phyloP scores from a whole-genome alignment of 306 rosid species.

The Citrullus amarus region DNA sequence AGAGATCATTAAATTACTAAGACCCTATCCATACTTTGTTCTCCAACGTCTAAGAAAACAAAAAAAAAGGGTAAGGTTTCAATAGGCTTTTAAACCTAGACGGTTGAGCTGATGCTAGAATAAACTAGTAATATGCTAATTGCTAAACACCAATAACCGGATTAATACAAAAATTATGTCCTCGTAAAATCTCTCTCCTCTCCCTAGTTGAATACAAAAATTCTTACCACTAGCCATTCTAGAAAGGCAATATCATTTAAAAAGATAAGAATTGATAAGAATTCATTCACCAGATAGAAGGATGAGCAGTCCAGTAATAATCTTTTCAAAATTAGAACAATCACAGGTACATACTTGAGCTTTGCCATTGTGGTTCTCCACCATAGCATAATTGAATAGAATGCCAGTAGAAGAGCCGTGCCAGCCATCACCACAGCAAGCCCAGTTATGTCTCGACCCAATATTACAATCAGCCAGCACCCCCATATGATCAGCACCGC shows the following conservation, averaged over 20 bases:
- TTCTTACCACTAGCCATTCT: background rate
- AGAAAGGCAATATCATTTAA: background rate
- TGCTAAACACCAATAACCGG: background rate
- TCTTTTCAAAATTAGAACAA: slow-evolving; percentile 4
- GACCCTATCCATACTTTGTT: background rate
- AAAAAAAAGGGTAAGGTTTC: background rate
- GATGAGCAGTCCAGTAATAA: background rate
- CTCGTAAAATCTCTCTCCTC: background rate
- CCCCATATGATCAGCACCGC: slow-evolving; percentile 83
- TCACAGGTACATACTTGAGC: slow-evolving; percentile 72
- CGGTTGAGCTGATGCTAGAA: background rate
- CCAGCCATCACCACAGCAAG: slow-evolving; percentile 99
- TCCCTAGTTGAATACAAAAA: background rate
- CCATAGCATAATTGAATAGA: slow-evolving; percentile 99
- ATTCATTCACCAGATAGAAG: background rate
- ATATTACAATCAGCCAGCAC: slow-evolving; percentile 77
- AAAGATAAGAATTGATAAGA: background rate
- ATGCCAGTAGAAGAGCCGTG: slow-evolving; percentile 89
- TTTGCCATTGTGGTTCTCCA: slow-evolving; percentile 99
- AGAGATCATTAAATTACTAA: background rate
- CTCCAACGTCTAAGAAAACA: background rate
- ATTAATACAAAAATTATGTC: background rate
- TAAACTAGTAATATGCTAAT: background rate
- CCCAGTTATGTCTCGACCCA: slow-evolving; percentile 94
- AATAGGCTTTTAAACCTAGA: background rate